Base-by-base conservation (phyloP, 1,139 yeast species). In the Geotrichum aggregatum region DNA sequence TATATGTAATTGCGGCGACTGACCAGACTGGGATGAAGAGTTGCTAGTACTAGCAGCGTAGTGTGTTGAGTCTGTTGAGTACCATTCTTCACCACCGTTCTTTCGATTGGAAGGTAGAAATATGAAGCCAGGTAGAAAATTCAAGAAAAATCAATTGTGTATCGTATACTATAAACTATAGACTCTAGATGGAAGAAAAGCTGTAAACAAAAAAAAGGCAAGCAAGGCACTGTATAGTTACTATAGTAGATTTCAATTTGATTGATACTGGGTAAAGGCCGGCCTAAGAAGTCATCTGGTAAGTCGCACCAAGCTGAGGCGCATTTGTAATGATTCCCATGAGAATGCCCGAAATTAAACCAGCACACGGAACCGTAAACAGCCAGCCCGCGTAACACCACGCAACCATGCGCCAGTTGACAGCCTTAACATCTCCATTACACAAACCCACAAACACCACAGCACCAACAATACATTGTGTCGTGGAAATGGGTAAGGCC, bases 391-490 rank as follows among this genome's bases (percentile, higher is more conserved):
- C 61, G 69, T 83, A 84, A 64, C 85, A 79, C 83, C 85, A 83
- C 18, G 72, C 66, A 44, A 84, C 87, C 80, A 83, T 81, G 72
- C 86, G 78, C 91, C 91, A 84, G 73, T 84, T 84, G 56, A 84
- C 85, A 6, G 87, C 78, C 61, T 70, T 77, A 63, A 75, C 59
- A 64, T 82, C 85, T 60, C 71, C 74, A 73, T 84, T 84, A 71
- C 88, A 83, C 56, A 83, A 73, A 55, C 91, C 94, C 59, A 84
- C 86, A 61, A 80, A 80, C 7, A 84, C 87, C 45, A 86, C 82
- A 46, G 88, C 87, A 58, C 94, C 92, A 52, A 82, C 84, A n/a
- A 88, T 86, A 64, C 83, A 77, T 69, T 84, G 91, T 7, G 92
- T 84, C 35, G 92, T 84, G 13, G 89, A 83, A 44, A 84, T 79